Evolutionary conservation across 75 land plant genomes (phyloP).

Genomic region (Sequoiadendron giganteum): DNA sequence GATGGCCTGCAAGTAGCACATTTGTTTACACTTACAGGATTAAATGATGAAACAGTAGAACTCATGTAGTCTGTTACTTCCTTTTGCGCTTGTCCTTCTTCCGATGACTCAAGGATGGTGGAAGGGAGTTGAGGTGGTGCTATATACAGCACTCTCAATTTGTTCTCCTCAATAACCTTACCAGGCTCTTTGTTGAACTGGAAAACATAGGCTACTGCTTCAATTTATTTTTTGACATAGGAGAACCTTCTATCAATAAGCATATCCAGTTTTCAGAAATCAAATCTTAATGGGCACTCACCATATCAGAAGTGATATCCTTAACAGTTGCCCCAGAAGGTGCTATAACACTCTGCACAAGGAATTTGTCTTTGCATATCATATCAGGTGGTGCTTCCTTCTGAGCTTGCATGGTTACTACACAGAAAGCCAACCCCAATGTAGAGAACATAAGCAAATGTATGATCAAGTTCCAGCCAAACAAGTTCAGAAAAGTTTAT

Average conservation of each 20-base stretch:
- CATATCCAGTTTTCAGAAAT: not conserved
- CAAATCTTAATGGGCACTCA: constrained; percentile 14
- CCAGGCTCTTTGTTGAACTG: constrained; percentile 82
- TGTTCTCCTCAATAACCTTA: constrained; percentile 60
- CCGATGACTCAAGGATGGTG: constrained; percentile 64
- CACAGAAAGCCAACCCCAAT: not conserved
- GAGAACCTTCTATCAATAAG: not conserved
- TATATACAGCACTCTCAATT: constrained; percentile 72
- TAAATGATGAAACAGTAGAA: not conserved
- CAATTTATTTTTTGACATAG: not conserved
- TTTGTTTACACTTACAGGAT: not conserved
- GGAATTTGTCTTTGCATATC: constrained; percentile 96
- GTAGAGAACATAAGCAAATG: not conserved
- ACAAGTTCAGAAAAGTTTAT: not conserved
- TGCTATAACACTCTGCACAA: constrained; percentile 72
- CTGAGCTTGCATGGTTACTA: constrained; percentile 96
- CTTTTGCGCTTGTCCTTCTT: constrained; percentile 56
- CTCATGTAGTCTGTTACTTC: constrained; percentile 27
- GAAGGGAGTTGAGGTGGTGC: constrained; percentile 66
- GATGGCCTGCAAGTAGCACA: not conserved
- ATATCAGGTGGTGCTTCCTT: constrained; percentile 75
- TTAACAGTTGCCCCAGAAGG: constrained; percentile 42
- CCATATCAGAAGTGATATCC: constrained; percentile 43
- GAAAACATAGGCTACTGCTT: constrained; percentile 7
- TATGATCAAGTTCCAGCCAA: not conserved